Base-by-base conservation (phyloP, 345 rosid species). In the Citrus australasica region DNA sequence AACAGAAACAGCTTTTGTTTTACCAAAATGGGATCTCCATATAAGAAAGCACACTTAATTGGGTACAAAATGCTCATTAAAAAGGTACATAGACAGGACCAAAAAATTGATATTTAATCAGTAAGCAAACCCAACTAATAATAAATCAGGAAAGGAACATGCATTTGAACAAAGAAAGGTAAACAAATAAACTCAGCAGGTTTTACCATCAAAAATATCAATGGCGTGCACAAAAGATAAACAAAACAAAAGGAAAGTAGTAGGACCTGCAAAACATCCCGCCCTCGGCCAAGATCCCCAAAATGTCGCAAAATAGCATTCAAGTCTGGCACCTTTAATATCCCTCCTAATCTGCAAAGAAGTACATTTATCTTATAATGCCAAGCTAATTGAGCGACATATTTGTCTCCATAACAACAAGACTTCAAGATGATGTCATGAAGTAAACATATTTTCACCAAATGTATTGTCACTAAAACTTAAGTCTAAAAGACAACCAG, bases 311-410 rank as follows among this genome's bases (percentile, higher is more conserved):
- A 76, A 77, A 95, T 86, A 53, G 83, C 90, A 85, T 95, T 93
- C 83, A 92, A 82, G 78, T 93, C 99, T 84, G 90, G 98, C 38
- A 90, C 97, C 86, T 90, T 92, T 84, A 95, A 73, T 79, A 79
- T 67, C 37, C 81, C 85, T 38, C 85, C 92, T 3, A 88, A 65
- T 75, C 97, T 92, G 82, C 73, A 79, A 51, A 77, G 56, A 13
- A 70, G 16, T 64, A 40, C 10, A 22, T 33, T 40, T 5, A 35
- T 56, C 46, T 67, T 76, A 22, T 42, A 66, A 33, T 40, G 16
- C 30, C 5, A 42, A 69, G 60, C 27, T 11, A 46, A 42, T 24
- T 59, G 33, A 60, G 25, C 2, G 5, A 4, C 42, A 69, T 25
- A 17, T 17, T 13, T 28, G 24, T 24, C 62, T 5, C 10, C 53